A percentile compares a stretch with the other conserved stretches of the same genome.
phyloP scores from a whole-genome alignment of 2,329 filamentous ascomycete species.

The Arthrobotrys sinensis region DNA sequence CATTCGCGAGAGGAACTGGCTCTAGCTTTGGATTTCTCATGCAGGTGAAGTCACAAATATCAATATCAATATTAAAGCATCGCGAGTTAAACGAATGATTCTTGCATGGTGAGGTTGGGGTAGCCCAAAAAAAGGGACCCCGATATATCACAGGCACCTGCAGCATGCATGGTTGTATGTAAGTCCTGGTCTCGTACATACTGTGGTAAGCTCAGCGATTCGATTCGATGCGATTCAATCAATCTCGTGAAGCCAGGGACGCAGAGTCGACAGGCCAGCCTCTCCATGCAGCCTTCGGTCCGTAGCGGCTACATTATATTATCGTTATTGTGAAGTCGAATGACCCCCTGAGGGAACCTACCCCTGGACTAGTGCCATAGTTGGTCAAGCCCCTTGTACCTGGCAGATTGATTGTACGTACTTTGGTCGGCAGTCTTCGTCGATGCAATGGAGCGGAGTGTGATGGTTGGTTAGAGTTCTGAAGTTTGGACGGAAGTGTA shows the following conservation, averaged over 20 bases:
- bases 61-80: neutral
- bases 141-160: conserved; percentile 40
- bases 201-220: conserved; percentile 1
- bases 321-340: neutral
- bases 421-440: too few species aligned
- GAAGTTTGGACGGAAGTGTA: conserved; percentile 59
- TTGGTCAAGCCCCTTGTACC: too few species aligned
- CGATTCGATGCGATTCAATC: conserved; percentile 10
- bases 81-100: conserved; percentile 3
- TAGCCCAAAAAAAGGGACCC: too few species aligned
- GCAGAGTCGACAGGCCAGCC: neutral
- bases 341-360: neutral
- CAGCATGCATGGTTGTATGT: conserved; percentile 6
- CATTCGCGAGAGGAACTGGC: neutral
- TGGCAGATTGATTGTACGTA: too few species aligned
- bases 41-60: conserved; percentile 26
- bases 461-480: conserved; percentile 6
- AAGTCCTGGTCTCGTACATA: neutral
- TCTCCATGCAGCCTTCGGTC: neutral
- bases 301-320: neutral
- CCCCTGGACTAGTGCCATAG: conserved; percentile 18
- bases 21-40: conserved; percentile 19
- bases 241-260: conserved; percentile 36
- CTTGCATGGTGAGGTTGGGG: too few species aligned
- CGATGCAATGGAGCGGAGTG: too few species aligned